These are phyloP conservation scores for Aspergillus nomiae DNA, from an alignment of 2,329 filamentous ascomycete species.

Conservation along the genomic window DNA sequence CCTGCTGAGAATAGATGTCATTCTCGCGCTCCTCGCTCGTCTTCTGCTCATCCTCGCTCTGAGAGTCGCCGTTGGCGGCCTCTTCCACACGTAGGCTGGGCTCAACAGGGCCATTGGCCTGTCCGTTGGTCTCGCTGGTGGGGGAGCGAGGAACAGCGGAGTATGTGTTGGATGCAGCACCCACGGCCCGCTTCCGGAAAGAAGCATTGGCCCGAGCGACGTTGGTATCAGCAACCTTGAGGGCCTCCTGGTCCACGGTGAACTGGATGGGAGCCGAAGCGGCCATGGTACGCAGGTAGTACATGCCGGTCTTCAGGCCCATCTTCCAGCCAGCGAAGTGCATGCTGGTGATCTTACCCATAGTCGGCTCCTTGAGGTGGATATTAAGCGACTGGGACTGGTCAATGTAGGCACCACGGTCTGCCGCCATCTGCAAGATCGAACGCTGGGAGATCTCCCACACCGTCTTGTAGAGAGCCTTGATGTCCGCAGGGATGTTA, in stretches of 20 bases:
- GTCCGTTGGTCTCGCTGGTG: slow-evolving; percentile 62
- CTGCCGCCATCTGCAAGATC: slow-evolving; percentile 96
- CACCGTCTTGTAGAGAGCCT: slow-evolving; percentile 97
- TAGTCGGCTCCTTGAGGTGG: slow-evolving; percentile 97
- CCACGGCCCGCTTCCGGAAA: slow-evolving; percentile 70
- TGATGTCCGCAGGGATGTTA: slow-evolving; percentile 94
- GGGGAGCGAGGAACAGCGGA: slow-evolving; percentile 67
- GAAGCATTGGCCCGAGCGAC: slow-evolving; percentile 62
- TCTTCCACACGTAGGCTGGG: slow-evolving; percentile 8
- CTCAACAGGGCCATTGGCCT: not conserved
- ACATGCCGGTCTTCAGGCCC: slow-evolving; percentile 99
- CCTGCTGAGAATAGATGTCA: slow-evolving; percentile 94
- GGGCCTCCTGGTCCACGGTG: slow-evolving; percentile 94
- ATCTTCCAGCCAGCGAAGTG: slow-evolving; percentile 99
- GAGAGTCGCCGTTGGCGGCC: slow-evolving; percentile 14
- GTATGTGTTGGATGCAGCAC: slow-evolving; percentile 59
- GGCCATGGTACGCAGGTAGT: slow-evolving; percentile 98
- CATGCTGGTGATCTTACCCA: slow-evolving; percentile 99
- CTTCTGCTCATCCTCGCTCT: slow-evolving; percentile 68
- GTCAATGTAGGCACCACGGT: slow-evolving; percentile 97
- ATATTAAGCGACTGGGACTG: slow-evolving; percentile 99
- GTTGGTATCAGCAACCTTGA: slow-evolving; percentile 83
- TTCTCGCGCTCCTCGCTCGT: slow-evolving; percentile 75
- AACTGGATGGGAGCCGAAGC: slow-evolving; percentile 97
- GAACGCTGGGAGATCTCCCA: slow-evolving; percentile 98